phyloP scores from a whole-genome alignment of 108 stramenopile species.

The Skeletonema potamos region DNA sequence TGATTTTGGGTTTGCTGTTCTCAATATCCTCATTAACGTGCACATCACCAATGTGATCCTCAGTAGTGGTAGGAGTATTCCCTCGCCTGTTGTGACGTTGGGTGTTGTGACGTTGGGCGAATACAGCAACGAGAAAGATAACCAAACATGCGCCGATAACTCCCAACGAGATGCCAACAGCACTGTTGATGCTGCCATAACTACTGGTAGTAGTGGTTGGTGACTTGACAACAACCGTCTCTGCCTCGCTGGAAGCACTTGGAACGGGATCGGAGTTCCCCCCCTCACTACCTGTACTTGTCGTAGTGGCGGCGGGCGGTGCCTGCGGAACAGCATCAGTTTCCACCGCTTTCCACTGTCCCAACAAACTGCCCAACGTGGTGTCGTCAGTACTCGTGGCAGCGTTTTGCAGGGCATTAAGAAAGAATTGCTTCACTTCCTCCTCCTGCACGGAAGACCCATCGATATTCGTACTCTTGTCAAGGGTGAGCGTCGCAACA shows the following conservation, averaged over 20 bases:
- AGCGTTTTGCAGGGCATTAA: not conserved
- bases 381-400: not conserved
- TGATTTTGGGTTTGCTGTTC: not conserved
- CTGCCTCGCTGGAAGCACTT: too few species aligned
- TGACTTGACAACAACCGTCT: not conserved
- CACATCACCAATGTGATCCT: not conserved
- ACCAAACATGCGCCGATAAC: not conserved
- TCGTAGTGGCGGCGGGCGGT: not conserved
- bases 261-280: not conserved
- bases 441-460: not conserved
- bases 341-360: not conserved
- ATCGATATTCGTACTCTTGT: not conserved
- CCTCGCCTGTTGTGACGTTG: not conserved
- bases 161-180: not conserved
- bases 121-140: not conserved
- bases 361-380: not conserved
- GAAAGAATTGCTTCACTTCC: not conserved
- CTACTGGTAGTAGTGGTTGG: not conserved
- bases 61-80: not conserved
- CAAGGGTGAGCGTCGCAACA: not conserved
- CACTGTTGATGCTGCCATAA: not conserved
- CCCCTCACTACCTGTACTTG: not conserved
- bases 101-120: not conserved
- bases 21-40: not conserved
- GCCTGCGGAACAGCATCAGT: not conserved